Percentiles rank a stretch among this genome's conserved stretches.
Conservation (phyloP, 2,329 filamentous ascomycete species). For the Didymella sp. region DNA sequence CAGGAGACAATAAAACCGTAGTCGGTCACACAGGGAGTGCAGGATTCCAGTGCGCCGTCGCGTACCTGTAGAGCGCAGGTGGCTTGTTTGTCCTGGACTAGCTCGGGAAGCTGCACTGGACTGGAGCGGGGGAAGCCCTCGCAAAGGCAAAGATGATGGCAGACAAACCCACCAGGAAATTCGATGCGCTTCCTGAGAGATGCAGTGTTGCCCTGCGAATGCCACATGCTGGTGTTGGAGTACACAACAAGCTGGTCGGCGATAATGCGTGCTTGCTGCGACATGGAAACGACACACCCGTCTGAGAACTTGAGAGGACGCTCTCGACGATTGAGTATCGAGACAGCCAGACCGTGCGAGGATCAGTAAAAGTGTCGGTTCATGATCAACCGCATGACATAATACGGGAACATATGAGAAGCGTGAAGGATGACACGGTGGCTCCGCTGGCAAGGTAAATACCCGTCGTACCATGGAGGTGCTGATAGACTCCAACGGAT, state of each 20-base stretch:
- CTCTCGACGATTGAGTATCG: conserved; percentile 15
- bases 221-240: conserved; percentile 17
- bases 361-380: conserved; percentile 30
- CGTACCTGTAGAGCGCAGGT: conserved; percentile 20
- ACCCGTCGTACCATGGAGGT: conserved; percentile 1
- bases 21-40: conserved; percentile 27
- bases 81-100: conserved; percentile 18
- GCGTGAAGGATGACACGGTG: background rate
- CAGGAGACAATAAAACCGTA: conserved; percentile 27
- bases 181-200: conserved; percentile 22
- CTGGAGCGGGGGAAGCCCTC: background rate
- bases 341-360: conserved; percentile 21
- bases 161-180: background rate
- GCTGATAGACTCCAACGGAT: conserved; percentile 19
- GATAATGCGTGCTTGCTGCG: conserved; percentile 25
- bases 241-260: conserved; percentile 23
- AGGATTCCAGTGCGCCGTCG: conserved; percentile 23
- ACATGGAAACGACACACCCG: conserved; percentile 4
- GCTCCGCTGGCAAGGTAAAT: conserved; percentile 4
- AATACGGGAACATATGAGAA: conserved; percentile 18
- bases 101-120: conserved; percentile 22
- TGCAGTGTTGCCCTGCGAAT: conserved; percentile 19
- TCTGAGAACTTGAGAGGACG: background rate
- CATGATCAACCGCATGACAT: conserved; percentile 30
- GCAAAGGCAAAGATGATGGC: background rate